Conservation (phyloP, 257 asterid genomes). For the Petrea volubilis region DNA sequence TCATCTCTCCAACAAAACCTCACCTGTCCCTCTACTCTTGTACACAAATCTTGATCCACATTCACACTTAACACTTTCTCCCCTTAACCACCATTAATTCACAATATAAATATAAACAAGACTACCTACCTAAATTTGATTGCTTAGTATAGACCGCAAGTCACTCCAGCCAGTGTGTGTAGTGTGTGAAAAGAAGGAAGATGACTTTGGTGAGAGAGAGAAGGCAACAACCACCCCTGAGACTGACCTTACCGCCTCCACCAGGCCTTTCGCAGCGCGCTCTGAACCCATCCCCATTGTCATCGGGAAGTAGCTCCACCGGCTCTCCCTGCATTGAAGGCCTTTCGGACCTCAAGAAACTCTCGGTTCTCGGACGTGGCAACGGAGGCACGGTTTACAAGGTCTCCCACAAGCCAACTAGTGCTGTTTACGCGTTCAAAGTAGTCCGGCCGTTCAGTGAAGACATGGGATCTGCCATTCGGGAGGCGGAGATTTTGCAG, state of each 20-base stretch:
- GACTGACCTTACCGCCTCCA: constrained; percentile 34
- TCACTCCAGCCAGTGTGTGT: neutral
- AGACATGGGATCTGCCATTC: neutral
- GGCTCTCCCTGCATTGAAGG: constrained; percentile 23
- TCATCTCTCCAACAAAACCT: constrained; percentile 32
- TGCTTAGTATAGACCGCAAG: neutral
- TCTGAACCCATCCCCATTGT: constrained; percentile 32
- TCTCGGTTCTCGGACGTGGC: constrained; percentile 44
- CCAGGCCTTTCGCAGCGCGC: constrained; percentile 15
- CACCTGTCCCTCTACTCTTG: constrained; percentile 27
- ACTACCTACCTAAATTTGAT: neutral
- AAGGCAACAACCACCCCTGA: constrained; percentile 35
- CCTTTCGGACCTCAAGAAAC: constrained; percentile 39
- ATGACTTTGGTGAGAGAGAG: constrained; percentile 42
- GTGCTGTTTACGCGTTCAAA: constrained; percentile 43
- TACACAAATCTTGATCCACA: constrained; percentile 16
- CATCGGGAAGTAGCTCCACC: constrained; percentile 27
- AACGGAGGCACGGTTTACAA: constrained; percentile 51
- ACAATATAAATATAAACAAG: neutral
- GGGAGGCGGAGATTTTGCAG: constrained; percentile 40
- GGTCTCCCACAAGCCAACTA: constrained; percentile 37
- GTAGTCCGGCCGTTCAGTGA: constrained; percentile 26
- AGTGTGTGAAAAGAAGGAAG: neutral
- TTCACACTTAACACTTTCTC: neutral
- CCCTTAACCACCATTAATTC: neutral